Base-by-base conservation (phyloP, 2,329 filamentous ascomycete species). In the Fusarium pininemorale region DNA sequence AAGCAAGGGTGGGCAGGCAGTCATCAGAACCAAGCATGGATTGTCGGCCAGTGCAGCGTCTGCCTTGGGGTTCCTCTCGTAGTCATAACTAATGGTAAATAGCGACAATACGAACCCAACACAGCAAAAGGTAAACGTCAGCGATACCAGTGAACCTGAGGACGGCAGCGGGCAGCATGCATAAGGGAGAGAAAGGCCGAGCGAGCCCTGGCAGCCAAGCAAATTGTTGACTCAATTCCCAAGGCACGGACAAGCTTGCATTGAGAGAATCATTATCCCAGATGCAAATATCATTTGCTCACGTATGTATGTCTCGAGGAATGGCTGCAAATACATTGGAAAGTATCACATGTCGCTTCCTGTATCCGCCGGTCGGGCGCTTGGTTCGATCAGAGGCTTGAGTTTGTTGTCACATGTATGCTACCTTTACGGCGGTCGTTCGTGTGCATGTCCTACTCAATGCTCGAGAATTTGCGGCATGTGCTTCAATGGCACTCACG, bases 381-480 rank as follows among this genome's bases (percentile, higher is more conserved):
- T 26, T 26, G 12, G 44, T 26, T 26, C 16, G 24, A 45, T 45
- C 24, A 12, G 7, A 11, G 44, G 44, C 44, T 45, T 12, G 24
- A 18, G 5, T 20, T 26, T 14, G 12, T 45, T 26, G 12, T 45
- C 24, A 2, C 16, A 12, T 41, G 16, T 26, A 26, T 16, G 12
- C 24, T 9, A 18, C 11, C 7, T 16, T 26, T 18, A 12, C 16
- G 11, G 24, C 24, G 24, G 42, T 20, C 42, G 24, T 26, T 26
- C 24, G 16, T 26, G 5, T 5, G 7, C 7, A 12, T 12, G 10
- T 20, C 7, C 7, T 26, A 0, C 42, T 45, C 1, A 9, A 9
- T 41, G 20, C 4, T 41, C 22, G 10, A 22, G 7, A 22, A 41
- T 22, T 6, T 11, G 39, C 20, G 39, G 6, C 7, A n/a, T n/a